Evolutionary conservation across 2,329 filamentous ascomycete genomes (phyloP), one percentile per base, ranked within the genome.

Genomic region (Bipolaris gigantea): DNA sequence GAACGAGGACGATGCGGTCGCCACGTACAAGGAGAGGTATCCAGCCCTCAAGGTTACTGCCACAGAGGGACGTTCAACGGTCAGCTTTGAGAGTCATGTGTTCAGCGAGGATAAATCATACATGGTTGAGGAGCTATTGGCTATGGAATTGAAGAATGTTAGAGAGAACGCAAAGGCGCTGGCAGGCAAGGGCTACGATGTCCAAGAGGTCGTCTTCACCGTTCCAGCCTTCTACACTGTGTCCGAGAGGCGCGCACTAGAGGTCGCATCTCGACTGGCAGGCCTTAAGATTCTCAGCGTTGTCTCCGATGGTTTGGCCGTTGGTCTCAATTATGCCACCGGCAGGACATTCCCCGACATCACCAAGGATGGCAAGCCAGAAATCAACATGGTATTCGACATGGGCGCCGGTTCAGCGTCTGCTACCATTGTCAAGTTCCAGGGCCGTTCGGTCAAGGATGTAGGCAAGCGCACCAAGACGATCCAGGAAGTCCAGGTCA

Each of bases 381-480:
- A 99, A 76, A 85, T 92, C 66, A 91, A 99, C 77, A 78, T 99
- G 73, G 85, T 99, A 27, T 99, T 94, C 70, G 94, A 99, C 72
- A 97, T 99, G 92, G 94, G 94, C 63, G 92, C 94, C 63, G 94
- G 94, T 4, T 97, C 91, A 41, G 89, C 93, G 30, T 96, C 91
- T 66, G 93, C 93, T 4, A 94, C 92, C 6, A 80, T 99, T 48
- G 77, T 99, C 72, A 89, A 87, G 67, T 96, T 99, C 77, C 92
- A 97, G 75, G 89, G 89, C 71, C 87, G 88, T 64, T 87, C 83
- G 1, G 88, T 97, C 59, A 99, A 97, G 81, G 93, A 97, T 65
- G 78, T 93, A 50, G 92, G 92, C 62, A 92, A 89, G 74, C 93
- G 85, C 80, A 97, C 97, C 81, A 97, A 97, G 84, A 97, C 92